Base-by-base conservation (phyloP, 805 yeast species). In the Saccharomycopsis synnaedendra region DNA sequence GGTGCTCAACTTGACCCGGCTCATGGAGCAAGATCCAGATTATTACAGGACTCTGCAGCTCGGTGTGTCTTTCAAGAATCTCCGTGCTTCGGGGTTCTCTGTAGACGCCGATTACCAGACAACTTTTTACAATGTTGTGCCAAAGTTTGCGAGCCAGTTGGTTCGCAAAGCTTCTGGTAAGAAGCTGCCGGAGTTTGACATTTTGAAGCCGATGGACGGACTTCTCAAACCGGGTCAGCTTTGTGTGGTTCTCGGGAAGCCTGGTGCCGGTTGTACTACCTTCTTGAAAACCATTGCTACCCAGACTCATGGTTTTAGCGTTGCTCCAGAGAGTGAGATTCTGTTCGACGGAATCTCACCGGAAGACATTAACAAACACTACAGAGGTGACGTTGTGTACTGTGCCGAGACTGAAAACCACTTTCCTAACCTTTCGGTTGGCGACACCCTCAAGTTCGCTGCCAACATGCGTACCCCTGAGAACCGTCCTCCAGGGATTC, bases 161-260 rank as follows among this genome's bases (percentile, higher is more conserved):
- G 1, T 44, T 10, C 41, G 39, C 32, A 9, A 46, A 3, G 27
- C 33, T n/a, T 30, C 31, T 39, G n/a, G n/a, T 34, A 60, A 56
- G 51, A 57, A 50, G 51, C 61, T 53, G 47, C 60, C 54, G 49
- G 59, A 57, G 49, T 76, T 64, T 55, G 74, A 64, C 55, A 76
- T 69, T 54, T 66, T 72, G 58, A 72, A 72, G 56, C 62, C 74
- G 10, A 69, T 73, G 75, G 81, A 77, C 52, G 85, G 80, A 29
- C 53, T 73, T 10, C 58, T 75, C 38, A 66, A 65, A 47, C 82
- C 87, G 2, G 87, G 88, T 47, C 80, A 80, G 52, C 68, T 81
- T 42, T 76, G 82, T 4, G 84, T 82, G 47, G 89, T 83, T 7
- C 66, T 83, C 42, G 90, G 93, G 49, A 74, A 89, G 62, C 90